Conservation (phyloP, 495 filamentous ascomycete species). For the Penicillium crystallinum region DNA sequence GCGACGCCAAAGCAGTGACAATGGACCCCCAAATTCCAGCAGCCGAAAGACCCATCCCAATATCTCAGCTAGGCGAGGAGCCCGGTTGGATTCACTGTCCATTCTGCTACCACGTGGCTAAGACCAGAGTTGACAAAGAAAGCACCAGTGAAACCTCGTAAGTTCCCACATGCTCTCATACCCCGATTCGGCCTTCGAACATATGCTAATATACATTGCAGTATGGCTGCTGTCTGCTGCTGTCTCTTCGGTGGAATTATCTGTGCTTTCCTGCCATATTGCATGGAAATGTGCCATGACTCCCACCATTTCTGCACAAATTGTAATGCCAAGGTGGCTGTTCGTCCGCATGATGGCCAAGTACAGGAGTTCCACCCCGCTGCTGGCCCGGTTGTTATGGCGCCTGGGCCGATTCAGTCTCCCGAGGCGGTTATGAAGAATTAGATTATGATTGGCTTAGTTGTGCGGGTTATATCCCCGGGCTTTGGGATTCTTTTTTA, state of each 20-base stretch:
- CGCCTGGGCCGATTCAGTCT: slow-evolving; percentile 1
- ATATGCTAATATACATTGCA: slow-evolving; percentile 1
- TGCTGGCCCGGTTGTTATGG: neutral
- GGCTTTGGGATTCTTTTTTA: too few relatives aligned
- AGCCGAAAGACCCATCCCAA: neutral
- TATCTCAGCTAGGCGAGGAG: slow-evolving; percentile 5
- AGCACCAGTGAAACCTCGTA: slow-evolving; percentile 13
- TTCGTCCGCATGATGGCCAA: slow-evolving; percentile 6
- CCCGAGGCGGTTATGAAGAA: too few relatives aligned
- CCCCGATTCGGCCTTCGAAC: neutral
- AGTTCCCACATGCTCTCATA: neutral
- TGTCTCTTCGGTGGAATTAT: slow-evolving; percentile 16
- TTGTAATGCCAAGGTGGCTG: slow-evolving; percentile 6
- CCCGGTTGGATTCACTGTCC: slow-evolving; percentile 10
- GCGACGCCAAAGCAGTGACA: neutral
- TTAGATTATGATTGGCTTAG: too few relatives aligned
- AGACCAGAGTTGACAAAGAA: slow-evolving; percentile 11
- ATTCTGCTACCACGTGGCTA: slow-evolving; percentile 9
- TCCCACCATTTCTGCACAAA: slow-evolving; percentile 15
- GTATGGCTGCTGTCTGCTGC: slow-evolving; percentile 12
- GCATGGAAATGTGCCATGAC: slow-evolving; percentile 18
- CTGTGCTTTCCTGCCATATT: slow-evolving; percentile 14
- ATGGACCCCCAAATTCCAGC: neutral
- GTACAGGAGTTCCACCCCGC: slow-evolving; percentile 5
- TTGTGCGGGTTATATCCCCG: too few relatives aligned